These are phyloP conservation scores for Candida easanensis DNA, from an alignment of 805 yeast genomes.

Conservation along the genomic window DNA sequence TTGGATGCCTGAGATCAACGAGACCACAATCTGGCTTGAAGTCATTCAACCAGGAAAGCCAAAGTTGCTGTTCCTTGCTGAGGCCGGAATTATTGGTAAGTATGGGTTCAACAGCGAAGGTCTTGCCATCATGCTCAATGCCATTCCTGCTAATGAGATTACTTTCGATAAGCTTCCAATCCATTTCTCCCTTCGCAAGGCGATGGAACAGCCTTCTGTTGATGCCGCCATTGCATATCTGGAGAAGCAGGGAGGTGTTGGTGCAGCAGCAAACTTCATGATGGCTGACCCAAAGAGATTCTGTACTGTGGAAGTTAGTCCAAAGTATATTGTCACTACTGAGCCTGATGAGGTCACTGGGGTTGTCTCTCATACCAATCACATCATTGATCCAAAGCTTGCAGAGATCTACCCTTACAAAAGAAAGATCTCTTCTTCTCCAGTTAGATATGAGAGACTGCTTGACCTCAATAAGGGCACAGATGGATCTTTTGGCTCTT, in stretches of 20 bases:
- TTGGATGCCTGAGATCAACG: conserved; percentile 32
- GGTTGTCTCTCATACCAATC: conserved; percentile 28
- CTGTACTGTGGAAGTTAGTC: conserved; percentile 24
- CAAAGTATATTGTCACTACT: conserved; percentile 18
- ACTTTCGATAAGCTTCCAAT: conserved; percentile 32
- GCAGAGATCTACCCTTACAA: conserved; percentile 8
- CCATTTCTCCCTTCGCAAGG: conserved; percentile 35
- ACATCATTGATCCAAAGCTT: conserved; percentile 14
- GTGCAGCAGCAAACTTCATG: conserved; percentile 25
- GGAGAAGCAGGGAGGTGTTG: conserved; percentile 19
- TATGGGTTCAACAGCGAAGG: conserved; percentile 24
- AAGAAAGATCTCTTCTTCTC: conserved; percentile 19
- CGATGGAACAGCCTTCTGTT: conserved; percentile 28
- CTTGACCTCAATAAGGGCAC: conserved; percentile 13
- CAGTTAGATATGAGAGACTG: conserved; percentile 18
- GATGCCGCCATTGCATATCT: conserved; percentile 17
- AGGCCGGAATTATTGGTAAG: conserved; percentile 28
- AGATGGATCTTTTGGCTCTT: conserved; percentile 17
- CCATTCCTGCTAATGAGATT: conserved; percentile 27
- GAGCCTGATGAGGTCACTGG: conserved; percentile 14
- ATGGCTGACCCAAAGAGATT: conserved; percentile 25
- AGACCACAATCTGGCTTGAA: conserved; percentile 26
- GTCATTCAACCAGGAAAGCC: conserved; percentile 24
- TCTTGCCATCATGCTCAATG: conserved; percentile 23
- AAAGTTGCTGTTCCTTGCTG: conserved; percentile 25